Percentiles rank a stretch among this genome's conserved stretches.
phyloP scores from a whole-genome alignment of 441 rosid genomes.

The Populus hybrid region DNA sequence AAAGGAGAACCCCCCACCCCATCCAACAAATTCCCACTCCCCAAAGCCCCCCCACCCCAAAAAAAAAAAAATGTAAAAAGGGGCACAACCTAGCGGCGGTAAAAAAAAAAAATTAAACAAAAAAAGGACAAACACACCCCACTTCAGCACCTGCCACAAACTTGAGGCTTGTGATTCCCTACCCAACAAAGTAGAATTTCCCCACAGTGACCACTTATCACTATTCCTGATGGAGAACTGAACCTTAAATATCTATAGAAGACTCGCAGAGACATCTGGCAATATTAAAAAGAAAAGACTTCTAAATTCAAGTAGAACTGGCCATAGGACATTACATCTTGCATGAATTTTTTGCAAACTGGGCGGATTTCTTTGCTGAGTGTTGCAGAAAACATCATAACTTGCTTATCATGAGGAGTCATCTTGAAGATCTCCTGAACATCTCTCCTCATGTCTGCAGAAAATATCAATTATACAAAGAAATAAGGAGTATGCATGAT shows the following conservation, averaged over 20 bases:
- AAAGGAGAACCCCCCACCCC: conserved; percentile 3
- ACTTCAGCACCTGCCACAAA: conserved; percentile 1
- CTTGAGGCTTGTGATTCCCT: too few species aligned
- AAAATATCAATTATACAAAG: not conserved
- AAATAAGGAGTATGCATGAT: too few species aligned
- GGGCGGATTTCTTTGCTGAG: conserved; percentile 99
- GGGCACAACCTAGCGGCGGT: not conserved
- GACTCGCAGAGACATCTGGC: conserved; percentile 39
- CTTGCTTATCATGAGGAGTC: conserved; percentile 99
- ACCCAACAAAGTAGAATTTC: conserved; percentile 8
- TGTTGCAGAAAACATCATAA: conserved; percentile 99
- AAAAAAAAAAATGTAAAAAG: not conserved
- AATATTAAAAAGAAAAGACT: conserved; percentile 42
- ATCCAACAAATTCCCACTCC: not conserved
- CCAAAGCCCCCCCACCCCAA: not conserved
- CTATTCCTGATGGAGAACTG: conserved; percentile 21
- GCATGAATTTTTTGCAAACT: conserved; percentile 99
- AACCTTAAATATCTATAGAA: conserved; percentile 19
- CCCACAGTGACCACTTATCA: conserved; percentile 6
- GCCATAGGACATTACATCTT: conserved; percentile 89
- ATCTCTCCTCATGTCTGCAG: conserved; percentile 91
- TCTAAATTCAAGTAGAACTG: conserved; percentile 62
- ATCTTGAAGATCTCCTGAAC: conserved; percentile 97
- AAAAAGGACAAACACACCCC: conserved; percentile 5
- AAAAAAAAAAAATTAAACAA: not conserved